Percentiles rank a stretch among this genome's conserved stretches.
phyloP scores from a whole-genome alignment of 371 early-diverging fungal genomes.

The Chytridium lagenaria region DNA sequence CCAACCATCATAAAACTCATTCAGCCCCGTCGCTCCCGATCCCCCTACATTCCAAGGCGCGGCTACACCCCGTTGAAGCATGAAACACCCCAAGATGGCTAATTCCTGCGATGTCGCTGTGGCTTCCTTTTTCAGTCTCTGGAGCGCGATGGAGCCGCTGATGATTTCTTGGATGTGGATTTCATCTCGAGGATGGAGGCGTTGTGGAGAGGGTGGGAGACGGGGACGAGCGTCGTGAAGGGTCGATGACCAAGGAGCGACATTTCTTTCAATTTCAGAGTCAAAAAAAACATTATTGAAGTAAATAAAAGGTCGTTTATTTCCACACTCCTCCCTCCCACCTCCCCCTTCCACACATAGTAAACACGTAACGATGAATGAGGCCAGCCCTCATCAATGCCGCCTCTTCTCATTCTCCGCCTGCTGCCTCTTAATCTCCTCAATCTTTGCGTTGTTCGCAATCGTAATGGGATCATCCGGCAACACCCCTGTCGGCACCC shows the following conservation, averaged over 20 bases:
- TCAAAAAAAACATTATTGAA: too few relatives aligned
- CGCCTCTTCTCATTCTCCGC: background rate
- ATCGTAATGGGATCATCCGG: conserved; percentile 12
- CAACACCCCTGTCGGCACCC: conserved; percentile 36
- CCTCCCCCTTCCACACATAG: background rate
- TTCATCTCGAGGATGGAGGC: conserved; percentile 2
- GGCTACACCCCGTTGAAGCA: background rate
- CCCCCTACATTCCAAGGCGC: background rate
- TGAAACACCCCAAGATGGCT: background rate
- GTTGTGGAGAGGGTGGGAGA: conserved; percentile 4
- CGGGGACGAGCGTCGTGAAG: background rate
- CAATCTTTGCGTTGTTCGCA: conserved; percentile 5
- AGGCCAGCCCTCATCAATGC: too few relatives aligned
- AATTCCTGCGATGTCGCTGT: background rate
- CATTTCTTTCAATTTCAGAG: background rate
- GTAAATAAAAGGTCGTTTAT: background rate
- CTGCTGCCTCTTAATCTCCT: conserved; percentile 3
- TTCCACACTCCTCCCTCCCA: background rate
- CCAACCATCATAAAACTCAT: conserved; percentile 3
- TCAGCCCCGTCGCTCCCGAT: background rate
- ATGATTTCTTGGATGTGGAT: background rate
- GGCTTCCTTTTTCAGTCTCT: conserved; percentile 1
- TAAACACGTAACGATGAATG: background rate
- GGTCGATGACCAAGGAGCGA: conserved; percentile 1
- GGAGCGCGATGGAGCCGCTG: background rate